Evolutionary conservation across 2,329 filamentous ascomycete species (phyloP), one percentile per base, ranked within the genome.

Genomic region (Corniculantispora saksenae): DNA sequence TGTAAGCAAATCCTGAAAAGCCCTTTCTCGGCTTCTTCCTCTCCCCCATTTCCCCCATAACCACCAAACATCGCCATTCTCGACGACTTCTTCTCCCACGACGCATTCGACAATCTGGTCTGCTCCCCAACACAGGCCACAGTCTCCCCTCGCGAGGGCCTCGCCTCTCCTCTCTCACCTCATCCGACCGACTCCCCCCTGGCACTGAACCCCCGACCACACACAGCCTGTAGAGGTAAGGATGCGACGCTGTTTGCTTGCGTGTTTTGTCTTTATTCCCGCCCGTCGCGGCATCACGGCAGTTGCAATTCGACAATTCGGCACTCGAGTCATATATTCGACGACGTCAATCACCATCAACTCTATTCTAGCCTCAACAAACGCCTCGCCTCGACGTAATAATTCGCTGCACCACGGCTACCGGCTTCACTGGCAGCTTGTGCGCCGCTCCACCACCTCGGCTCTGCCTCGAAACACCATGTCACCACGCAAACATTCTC

Each of bases 221-320:
- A 50, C 32, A n/a, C 45, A 50, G 58, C 45, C 47, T 61, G 35
- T 21, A 40, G 15, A 61, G 58, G 58, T 61, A 53, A 61, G 58
- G 13, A 27, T 61, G 47, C 58, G 58, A 61, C 58, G 23, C 54
- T 43, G 58, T 50, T 50, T 60, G 57, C 43, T 47, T 53, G 32
- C 58, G 47, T 43, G 40, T 32, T 50, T 51, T 38, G 15, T 61
- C 25, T n/a, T n/a, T n/a, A 15, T 17, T 40, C 23, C 27, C 29
- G 45, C n/a, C 38, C 45, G n/a, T 23, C 27, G 40, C 27, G 25
- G 43, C 43, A 19, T 51, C 32, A 51, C 23, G 27, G 32, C 10
- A 27, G 3, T 45, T 19, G 32, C 10, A 27, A 6, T 45, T 19
- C n/a, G 7, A 40, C 43, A 13, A 35, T 17, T 40, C 38, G 45